Base-by-base conservation (phyloP, 2,329 filamentous ascomycete species). In the Cladosporium sp. region DNA sequence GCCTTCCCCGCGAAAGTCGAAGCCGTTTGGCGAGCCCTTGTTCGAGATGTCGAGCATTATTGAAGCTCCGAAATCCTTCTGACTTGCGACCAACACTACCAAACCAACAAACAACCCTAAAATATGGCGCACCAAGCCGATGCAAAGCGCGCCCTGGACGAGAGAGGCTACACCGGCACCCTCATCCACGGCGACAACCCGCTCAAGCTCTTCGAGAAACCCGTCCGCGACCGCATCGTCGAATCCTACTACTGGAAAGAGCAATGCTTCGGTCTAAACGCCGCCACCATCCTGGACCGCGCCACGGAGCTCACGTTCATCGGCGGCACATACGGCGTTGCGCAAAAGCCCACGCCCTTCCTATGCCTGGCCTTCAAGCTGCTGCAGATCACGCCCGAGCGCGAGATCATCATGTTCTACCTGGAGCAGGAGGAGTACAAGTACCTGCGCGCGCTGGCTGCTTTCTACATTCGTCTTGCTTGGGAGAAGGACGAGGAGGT, bases 241-340 rank as follows among this genome's bases (percentile, higher is more conserved):
- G 93, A 97, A 75, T 92, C 89, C 62, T 96, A 97, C 81, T 99
- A 97, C 82, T 99, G 93, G 91, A 97, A 97, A 79, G 95, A 98
- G 80, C 93, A 97, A 81, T 97, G 95, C 78, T 99, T 98, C 80
- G 95, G 91, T 50, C 85, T 99, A 70, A 99, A 98, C 81, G 86
- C 86, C 3, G 88, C 88, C 1, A 89, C 87, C 0, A 78, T 99
- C 6, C 90, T 97, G 72, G 92, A 97, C 80, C 91, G 95, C 69
- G 93, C 96, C 0, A 91, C 92, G 29, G 90, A 94, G 72, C 86
- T 99, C 56, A 85, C 82, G 58, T 95, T 90, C 78, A 86, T 99
- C 65, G 95, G 93, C 69, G 95, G 95, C 71, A 96, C 93, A 5
- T 92, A 92, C 74, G 93, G 93, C 62, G 86, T 88, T 21, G 85